Conservation (phyloP, 257 asterid genomes). For the Solanum habrochaites region DNA sequence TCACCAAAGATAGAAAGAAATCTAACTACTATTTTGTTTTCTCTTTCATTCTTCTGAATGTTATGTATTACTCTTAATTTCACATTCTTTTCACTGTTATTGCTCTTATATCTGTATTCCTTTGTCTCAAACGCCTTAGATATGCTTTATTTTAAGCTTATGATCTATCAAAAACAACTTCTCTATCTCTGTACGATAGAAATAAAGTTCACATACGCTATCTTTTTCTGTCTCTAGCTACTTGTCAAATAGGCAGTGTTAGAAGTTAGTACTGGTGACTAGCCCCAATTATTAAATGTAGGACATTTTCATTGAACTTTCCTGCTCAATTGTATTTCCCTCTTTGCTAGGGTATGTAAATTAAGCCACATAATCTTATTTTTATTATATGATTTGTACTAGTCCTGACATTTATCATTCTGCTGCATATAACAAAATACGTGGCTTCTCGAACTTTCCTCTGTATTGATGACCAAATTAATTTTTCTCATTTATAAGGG, state of each 20-base stretch:
- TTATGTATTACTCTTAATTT: background rate
- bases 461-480: background rate
- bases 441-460: background rate
- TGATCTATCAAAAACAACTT: too few relatives aligned
- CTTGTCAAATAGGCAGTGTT: background rate
- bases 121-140: background rate
- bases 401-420: background rate
- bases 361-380: background rate
- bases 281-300: background rate
- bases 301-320: background rate
- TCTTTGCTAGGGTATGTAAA: background rate
- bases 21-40: background rate
- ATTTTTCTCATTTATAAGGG: background rate
- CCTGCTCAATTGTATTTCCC: background rate
- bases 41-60: background rate
- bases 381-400: background rate
- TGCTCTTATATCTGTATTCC: background rate
- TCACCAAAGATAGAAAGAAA: background rate
- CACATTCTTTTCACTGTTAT: background rate
- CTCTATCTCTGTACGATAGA: too few relatives aligned
- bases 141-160: background rate
- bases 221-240: too few relatives aligned
- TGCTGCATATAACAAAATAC: background rate
- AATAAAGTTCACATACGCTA: background rate
- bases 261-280: background rate